These are phyloP conservation scores for Populus deltoides DNA, from an alignment of 345 rosid species.

Conservation along the genomic window DNA sequence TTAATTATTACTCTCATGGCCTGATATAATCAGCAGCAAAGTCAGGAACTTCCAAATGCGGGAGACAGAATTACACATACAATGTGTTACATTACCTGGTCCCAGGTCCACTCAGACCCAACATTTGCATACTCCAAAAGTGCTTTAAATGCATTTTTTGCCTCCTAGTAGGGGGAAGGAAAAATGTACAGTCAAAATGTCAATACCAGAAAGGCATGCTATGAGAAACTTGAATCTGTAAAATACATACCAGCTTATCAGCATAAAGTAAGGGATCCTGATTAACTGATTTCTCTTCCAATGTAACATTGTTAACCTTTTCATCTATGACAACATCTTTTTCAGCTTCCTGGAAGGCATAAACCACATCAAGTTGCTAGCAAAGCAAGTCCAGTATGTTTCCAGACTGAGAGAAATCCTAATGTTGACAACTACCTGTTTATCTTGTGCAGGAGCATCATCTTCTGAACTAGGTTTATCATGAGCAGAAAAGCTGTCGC, in stretches of 20 bases:
- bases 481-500: conserved; percentile 22
- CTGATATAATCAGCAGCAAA: conserved; percentile 38
- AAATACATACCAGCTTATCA: conserved; percentile 60
- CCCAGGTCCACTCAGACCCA: conserved; percentile 97
- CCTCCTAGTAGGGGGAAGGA: conserved; percentile 52
- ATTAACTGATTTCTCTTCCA: conserved; percentile 57
- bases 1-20: conserved; percentile 85
- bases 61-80: conserved; percentile 5
- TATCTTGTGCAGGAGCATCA: conserved; percentile 34
- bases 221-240: background rate
- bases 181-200: conserved; percentile 3
- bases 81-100: conserved; percentile 57
- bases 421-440: conserved; percentile 30
- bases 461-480: conserved; percentile 35
- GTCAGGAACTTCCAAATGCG: conserved; percentile 19
- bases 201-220: conserved; percentile 16
- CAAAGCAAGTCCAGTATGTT: conserved; percentile 9
- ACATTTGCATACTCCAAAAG: conserved; percentile 80
- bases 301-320: conserved; percentile 31
- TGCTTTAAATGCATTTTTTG: conserved; percentile 70
- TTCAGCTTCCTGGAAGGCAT: conserved; percentile 43
- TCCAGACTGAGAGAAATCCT: background rate
- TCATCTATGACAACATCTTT: conserved; percentile 42
- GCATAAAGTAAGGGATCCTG: conserved; percentile 53
- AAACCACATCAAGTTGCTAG: conserved; percentile 8